phyloP scores from a whole-genome alignment of 2,329 filamentous ascomycete genomes.

The Penicillium sp. region DNA sequence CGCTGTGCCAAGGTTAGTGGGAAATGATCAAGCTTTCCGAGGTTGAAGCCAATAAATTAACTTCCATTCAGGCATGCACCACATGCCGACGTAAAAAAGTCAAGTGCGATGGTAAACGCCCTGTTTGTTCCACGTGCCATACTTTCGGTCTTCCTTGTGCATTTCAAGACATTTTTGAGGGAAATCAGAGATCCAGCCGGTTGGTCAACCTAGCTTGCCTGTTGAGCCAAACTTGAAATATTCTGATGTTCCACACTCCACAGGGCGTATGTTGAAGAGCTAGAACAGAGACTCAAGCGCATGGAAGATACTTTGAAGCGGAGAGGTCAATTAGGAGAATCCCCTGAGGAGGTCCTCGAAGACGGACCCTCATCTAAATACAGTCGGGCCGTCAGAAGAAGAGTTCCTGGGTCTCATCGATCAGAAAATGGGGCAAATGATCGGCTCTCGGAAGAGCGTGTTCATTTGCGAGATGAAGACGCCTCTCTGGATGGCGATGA shows the following conservation, averaged over 20 bases:
- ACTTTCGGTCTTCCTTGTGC: slow-evolving; percentile 9
- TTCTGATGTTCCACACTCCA: neutral
- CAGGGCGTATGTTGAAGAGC: neutral
- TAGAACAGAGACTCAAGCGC: neutral
- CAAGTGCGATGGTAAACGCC: slow-evolving; percentile 14
- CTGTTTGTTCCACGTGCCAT: slow-evolving; percentile 7
- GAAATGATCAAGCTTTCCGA: neutral
- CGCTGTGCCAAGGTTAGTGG: neutral
- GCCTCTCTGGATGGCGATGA: neutral
- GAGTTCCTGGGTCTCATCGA: neutral
- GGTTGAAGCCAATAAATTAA: neutral
- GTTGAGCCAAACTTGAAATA: neutral
- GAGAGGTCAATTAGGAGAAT: neutral
- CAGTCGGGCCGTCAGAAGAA: neutral
- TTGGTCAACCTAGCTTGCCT: neutral
- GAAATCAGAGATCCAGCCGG: neutral
- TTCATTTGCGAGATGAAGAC: neutral
- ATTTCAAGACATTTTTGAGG: slow-evolving; percentile 5
- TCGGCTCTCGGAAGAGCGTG: neutral
- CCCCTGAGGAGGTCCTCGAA: neutral
- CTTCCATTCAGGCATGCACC: slow-evolving; percentile 3
- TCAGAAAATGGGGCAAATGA: neutral
- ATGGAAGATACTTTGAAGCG: slow-evolving; percentile 1
- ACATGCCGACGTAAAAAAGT: slow-evolving; percentile 10
- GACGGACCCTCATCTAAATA: neutral